Percentiles rank a stretch among this genome's conserved stretches.
Conservation (phyloP, 2,329 filamentous ascomycete species). For the Pestalotiopsis sp. region DNA sequence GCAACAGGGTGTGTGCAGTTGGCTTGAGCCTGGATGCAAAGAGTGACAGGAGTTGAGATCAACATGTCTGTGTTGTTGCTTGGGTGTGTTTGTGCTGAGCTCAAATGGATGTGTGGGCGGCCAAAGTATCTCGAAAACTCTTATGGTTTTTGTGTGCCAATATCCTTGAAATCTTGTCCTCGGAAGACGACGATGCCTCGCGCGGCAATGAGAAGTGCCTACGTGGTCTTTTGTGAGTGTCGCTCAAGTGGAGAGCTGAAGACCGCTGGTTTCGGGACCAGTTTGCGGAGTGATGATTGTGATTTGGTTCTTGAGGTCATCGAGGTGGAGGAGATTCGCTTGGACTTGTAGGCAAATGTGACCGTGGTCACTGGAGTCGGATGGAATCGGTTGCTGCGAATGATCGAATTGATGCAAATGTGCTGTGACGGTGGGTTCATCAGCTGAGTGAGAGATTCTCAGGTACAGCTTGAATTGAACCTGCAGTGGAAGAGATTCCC, state of each 20-base stretch:
- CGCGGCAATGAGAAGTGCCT: constrained; percentile 28
- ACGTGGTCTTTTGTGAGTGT: constrained; percentile 27
- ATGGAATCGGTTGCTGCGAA: constrained; percentile 40
- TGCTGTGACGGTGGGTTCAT: too few relatives aligned
- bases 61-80: background rate
- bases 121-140: constrained; percentile 42
- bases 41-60: background rate
- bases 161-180: constrained; percentile 36
- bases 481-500: too few relatives aligned
- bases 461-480: too few relatives aligned
- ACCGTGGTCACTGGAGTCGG: constrained; percentile 42
- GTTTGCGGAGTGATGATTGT: constrained; percentile 28
- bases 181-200: constrained; percentile 30
- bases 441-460: too few relatives aligned
- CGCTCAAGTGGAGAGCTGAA: constrained; percentile 30
- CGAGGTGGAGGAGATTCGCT: constrained; percentile 41
- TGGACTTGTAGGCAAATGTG: constrained; percentile 41
- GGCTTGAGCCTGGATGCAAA: background rate
- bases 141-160: constrained; percentile 39
- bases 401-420: too few relatives aligned
- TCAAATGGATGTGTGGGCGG: constrained; percentile 40
- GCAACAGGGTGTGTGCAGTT: constrained; percentile 37
- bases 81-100: constrained; percentile 8
- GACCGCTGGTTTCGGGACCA: constrained; percentile 28
- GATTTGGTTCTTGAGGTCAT: constrained; percentile 27